Conservation (phyloP, 352 stramenopile species). For the Sclerospora graminicola region DNA sequence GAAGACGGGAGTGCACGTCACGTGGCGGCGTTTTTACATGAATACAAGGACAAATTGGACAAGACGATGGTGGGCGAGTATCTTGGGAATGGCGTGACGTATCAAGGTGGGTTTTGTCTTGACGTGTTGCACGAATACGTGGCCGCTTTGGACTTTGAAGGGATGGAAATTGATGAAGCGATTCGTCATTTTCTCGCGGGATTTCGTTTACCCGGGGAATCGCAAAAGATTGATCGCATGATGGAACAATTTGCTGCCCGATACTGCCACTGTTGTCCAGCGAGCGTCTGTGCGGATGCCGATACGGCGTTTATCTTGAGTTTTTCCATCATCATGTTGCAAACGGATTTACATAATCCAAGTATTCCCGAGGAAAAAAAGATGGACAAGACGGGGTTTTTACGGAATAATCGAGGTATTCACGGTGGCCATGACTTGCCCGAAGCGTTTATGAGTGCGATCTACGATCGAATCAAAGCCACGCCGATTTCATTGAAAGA, state of each 20-base stretch:
- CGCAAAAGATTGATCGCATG: slow-evolving; percentile 99
- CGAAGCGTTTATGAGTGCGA: slow-evolving; percentile 86
- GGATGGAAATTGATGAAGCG: slow-evolving; percentile 93
- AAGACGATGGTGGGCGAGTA: slow-evolving; percentile 98
- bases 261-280: slow-evolving; percentile 60
- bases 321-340: slow-evolving; percentile 88
- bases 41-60: slow-evolving; percentile 88
- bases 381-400: slow-evolving; percentile 96
- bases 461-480: slow-evolving; percentile 95
- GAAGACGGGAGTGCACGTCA: slow-evolving; percentile 84
- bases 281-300: slow-evolving; percentile 87
- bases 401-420: slow-evolving; percentile 97
- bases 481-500: slow-evolving; percentile 95
- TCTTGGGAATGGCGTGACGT: slow-evolving; percentile 94
- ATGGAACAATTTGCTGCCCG: slow-evolving; percentile 99
- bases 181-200: slow-evolving; percentile 96
- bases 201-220: slow-evolving; percentile 98
- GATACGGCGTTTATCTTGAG: slow-evolving; percentile 98
- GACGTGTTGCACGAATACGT: slow-evolving; percentile 96
- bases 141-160: slow-evolving; percentile 93
- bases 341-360: slow-evolving; percentile 98
- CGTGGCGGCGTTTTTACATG: slow-evolving; percentile 92
- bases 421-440: slow-evolving; percentile 93
- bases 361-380: slow-evolving; percentile 93
- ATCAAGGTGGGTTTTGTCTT: slow-evolving; percentile 87